phyloP scores from a whole-genome alignment of 805 yeast genomes.

The Candida methanosorbosa region DNA sequence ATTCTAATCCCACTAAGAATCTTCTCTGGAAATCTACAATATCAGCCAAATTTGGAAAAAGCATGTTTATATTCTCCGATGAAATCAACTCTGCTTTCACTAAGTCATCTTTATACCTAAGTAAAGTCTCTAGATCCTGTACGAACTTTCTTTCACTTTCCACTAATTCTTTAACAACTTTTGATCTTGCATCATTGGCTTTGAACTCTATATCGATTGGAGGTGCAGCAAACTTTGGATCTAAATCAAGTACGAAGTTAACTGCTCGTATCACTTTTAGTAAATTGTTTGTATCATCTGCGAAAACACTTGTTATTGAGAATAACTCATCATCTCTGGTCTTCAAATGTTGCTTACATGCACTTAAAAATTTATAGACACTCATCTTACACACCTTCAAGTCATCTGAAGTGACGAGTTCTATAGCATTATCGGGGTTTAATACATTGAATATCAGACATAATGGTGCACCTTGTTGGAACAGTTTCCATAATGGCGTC shows the following conservation, averaged over 20 bases:
- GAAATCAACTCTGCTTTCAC: conserved; percentile 57
- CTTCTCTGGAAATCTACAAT: conserved; percentile 90
- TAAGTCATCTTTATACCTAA: conserved; percentile 60
- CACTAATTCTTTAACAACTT: conserved; percentile 75
- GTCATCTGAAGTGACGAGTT: conserved; percentile 69
- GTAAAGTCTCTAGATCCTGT: conserved; percentile 74
- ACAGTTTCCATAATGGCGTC: conserved; percentile 78
- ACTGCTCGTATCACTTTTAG: conserved; percentile 70
- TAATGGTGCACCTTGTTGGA: conserved; percentile 88
- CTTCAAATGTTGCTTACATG: conserved; percentile 69
- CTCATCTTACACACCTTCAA: conserved; percentile 78
- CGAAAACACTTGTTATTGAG: conserved; percentile 83
- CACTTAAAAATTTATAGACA: conserved; percentile 81
- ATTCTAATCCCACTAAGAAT: conserved; percentile 80
- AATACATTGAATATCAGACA: conserved; percentile 77
- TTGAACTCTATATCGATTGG: conserved; percentile 17
- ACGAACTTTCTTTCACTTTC: conserved; percentile 91
- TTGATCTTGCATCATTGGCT: conserved; percentile 52
- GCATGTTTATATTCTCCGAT: conserved; percentile 67
- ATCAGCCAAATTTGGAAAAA: conserved; percentile 79
- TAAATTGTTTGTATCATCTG: conserved; percentile 72
- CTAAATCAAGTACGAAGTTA: conserved; percentile 49
- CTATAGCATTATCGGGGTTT: conserved; percentile 38
- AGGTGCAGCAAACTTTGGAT: conserved; percentile 25
- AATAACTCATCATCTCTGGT: conserved; percentile 77